Evolutionary conservation across 768 basidiomycete species (phyloP).

Genomic region (Tulasnella sp.): DNA sequence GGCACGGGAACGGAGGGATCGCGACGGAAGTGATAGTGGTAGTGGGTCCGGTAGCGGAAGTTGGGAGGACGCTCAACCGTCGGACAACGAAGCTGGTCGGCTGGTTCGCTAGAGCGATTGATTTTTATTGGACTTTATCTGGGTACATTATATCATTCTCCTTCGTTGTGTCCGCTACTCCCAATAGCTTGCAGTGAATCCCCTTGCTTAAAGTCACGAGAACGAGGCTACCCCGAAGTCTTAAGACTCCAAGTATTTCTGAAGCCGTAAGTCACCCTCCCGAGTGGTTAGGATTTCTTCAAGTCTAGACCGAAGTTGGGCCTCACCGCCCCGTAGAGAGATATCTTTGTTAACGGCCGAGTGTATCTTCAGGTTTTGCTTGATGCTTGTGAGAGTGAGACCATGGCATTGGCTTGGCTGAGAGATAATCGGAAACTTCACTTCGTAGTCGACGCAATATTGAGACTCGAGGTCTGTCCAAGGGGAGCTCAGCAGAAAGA

Average conservation of each 20-base stretch:
- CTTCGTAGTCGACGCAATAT: background rate
- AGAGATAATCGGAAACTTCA: background rate
- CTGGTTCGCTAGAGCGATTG: background rate
- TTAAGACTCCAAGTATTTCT: background rate
- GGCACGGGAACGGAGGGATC: slow-evolving; percentile 8
- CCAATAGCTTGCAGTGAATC: background rate
- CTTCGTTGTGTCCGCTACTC: background rate
- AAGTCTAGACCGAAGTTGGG: background rate
- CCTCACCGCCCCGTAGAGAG: background rate
- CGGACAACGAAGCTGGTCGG: background rate
- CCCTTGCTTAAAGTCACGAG: background rate
- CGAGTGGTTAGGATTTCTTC: background rate
- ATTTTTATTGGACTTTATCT: background rate
- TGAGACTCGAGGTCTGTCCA: background rate
- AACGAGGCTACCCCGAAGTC: background rate
- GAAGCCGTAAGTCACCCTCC: background rate
- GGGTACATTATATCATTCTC: background rate
- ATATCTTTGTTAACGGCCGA: background rate
- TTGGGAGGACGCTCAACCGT: slow-evolving; percentile 42
- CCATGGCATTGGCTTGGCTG: background rate
- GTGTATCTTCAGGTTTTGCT: slow-evolving; percentile 5
- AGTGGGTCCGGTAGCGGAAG: slow-evolving; percentile 54
- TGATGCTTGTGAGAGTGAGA: background rate
- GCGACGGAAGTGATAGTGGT: slow-evolving; percentile 24
- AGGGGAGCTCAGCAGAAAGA: background rate